Evolutionary conservation across 768 basidiomycete genomes (phyloP), one percentile per base, ranked within the genome.

Genomic region (Rhodotorula kratochvilovae): DNA sequence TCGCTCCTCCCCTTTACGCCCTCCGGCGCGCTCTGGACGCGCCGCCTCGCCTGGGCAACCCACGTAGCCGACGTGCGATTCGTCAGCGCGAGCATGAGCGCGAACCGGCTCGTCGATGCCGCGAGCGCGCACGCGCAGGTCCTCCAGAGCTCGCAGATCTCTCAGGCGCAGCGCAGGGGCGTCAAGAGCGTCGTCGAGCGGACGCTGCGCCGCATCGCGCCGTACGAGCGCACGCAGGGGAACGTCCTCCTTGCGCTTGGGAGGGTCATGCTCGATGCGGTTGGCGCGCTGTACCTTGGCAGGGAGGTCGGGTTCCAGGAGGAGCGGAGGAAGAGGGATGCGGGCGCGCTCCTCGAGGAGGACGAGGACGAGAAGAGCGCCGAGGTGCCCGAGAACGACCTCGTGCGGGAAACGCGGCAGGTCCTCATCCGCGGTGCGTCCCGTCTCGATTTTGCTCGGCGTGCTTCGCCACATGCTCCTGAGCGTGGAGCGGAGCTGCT

Each of bases 1-100:
- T 53, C 66, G 48, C 61, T 75, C 57, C 56, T 70, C 46, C 70
- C 74, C 23, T 75, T 53, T 68, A 21, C 71, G 19, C 25, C 66
- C 21, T 54, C 53, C 12, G 48, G 65, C 43, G 3, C 53, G 10
- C 45, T 66, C 46, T 75, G 74, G 74, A 0, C 57, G 8, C 68
- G 68, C 19, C 74, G 62, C 21, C 62, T 75, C 54, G 13, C 39
- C n/a, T 75, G 71, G 65, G 71, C 74, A 15, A 75, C 74, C 1
- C 74, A 75, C 60, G 54, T 70, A 54, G 64, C 74, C 58, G 74
- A 75, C 57, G 68, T 72, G n/a, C 62, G 56, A 25, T 75, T 75
- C 66, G 71, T 75, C 51, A 54, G 58, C 42, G 70, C 67, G 15
- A 67, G 65, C 12, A 63, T 75, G 51, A 61, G 56, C 15, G 74